Percentiles rank a stretch among this genome's conserved stretches.
phyloP scores from a whole-genome alignment of 2,329 filamentous ascomycete genomes.

The Trichophyton schoenleinii region DNA sequence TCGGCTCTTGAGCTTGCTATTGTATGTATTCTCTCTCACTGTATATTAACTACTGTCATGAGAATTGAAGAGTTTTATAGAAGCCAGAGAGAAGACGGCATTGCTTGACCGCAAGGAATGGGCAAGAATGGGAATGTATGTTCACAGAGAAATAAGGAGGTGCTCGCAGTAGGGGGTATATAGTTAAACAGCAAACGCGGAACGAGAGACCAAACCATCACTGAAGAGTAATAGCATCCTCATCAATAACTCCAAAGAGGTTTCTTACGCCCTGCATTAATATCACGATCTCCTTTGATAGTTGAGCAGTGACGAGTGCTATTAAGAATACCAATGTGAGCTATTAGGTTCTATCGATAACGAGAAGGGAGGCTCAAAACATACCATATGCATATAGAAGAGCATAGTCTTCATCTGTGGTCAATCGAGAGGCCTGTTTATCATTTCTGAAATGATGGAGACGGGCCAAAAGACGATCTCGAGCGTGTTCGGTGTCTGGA shows the following conservation, averaged over 20 bases:
- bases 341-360: background rate
- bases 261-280: conserved; percentile 45
- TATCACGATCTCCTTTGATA: conserved; percentile 43
- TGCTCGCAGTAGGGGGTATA: too few species aligned
- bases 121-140: too few species aligned
- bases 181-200: too few species aligned
- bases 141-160: too few species aligned
- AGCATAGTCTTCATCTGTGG: conserved; percentile 60
- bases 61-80: too few species aligned
- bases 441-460: conserved; percentile 76
- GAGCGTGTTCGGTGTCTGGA: conserved; percentile 65
- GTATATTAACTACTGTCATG: too few species aligned
- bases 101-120: too few species aligned
- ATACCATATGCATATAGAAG: conserved; percentile 79
- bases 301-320: conserved; percentile 51
- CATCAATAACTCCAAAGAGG: conserved; percentile 49
- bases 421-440: conserved; percentile 38
- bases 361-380: conserved; percentile 16
- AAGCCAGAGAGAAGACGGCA: too few species aligned
- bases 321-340: conserved; percentile 7
- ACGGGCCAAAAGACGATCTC: conserved; percentile 73
- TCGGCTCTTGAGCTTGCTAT: too few species aligned
- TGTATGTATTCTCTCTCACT: too few species aligned
- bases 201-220: conserved; percentile 16
- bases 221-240: conserved; percentile 47